A percentile compares a stretch with the other conserved stretches of the same genome.
These are phyloP conservation scores for Saccharomycopsis amapae DNA, from an alignment of 805 yeast genomes.

Conservation along the genomic window DNA sequence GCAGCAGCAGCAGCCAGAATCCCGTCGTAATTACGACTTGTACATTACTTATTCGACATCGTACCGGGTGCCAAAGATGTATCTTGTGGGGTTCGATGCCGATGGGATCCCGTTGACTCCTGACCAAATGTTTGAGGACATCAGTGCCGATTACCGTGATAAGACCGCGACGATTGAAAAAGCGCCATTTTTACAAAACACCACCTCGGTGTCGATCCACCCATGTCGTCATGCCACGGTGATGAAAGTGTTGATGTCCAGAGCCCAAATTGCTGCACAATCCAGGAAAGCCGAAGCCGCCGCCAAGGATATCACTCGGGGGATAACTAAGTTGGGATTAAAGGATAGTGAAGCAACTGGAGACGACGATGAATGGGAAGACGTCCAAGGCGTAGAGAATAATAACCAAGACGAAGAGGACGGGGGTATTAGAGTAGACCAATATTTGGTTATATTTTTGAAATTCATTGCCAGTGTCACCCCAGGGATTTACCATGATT, in stretches of 20 bases:
- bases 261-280: conserved; percentile 48
- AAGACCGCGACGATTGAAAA: conserved; percentile 95
- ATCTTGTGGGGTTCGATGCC: conserved; percentile 76
- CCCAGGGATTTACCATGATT: conserved; percentile 95
- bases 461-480: conserved; percentile 96
- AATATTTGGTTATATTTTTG: conserved; percentile 79
- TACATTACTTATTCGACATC: conserved; percentile 92
- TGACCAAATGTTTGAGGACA: conserved; percentile 89
- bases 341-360: conserved; percentile 30
- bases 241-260: conserved; percentile 78
- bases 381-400: conserved; percentile 32
- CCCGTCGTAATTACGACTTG: conserved; percentile 65
- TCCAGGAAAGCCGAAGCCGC: conserved; percentile 27
- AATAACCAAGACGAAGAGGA: conserved; percentile 32
- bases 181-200: conserved; percentile 74
- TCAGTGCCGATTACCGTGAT: conserved; percentile 82
- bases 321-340: conserved; percentile 42
- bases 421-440: conserved; percentile 70
- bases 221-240: conserved; percentile 95
- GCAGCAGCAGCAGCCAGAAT: conserved; percentile 27
- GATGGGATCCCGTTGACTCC: conserved; percentile 86
- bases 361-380: conserved; percentile 51
- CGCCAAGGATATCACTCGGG: conserved; percentile 29
- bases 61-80: conserved; percentile 92
- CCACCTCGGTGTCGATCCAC: conserved; percentile 77